A percentile compares a stretch with the other conserved stretches of the same genome.
Conservation (phyloP, 2,329 filamentous ascomycete genomes). For the Macroventuria anomochaeta region DNA sequence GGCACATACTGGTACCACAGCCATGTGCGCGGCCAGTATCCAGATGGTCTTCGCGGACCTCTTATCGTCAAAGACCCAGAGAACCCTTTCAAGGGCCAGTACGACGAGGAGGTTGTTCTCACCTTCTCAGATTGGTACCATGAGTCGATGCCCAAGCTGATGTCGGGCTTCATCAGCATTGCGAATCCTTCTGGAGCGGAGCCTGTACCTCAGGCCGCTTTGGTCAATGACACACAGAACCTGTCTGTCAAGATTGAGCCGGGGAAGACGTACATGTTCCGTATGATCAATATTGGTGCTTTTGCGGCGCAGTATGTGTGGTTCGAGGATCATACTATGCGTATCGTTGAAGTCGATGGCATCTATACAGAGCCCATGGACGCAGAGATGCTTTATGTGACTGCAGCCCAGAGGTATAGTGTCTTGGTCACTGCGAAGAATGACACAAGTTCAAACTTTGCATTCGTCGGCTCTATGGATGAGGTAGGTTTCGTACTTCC, state of each 20-base stretch:
- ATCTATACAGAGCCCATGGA: constrained; percentile 67
- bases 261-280: constrained; percentile 67
- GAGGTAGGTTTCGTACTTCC: constrained; percentile 34
- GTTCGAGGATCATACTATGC: constrained; percentile 70
- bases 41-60: constrained; percentile 72
- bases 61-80: constrained; percentile 69
- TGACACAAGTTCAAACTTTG: constrained; percentile 62
- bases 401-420: constrained; percentile 75
- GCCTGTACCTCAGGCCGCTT: constrained; percentile 68
- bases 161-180: constrained; percentile 53
- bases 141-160: constrained; percentile 58
- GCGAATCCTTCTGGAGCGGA: constrained; percentile 66
- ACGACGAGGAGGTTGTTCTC: constrained; percentile 67
- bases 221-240: constrained; percentile 68
- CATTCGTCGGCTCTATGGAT: constrained; percentile 62
- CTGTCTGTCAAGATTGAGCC: constrained; percentile 54
- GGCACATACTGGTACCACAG: constrained; percentile 73
- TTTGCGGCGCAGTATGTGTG: constrained; percentile 75
- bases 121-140: constrained; percentile 80
- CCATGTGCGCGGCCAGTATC: constrained; percentile 67
- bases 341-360: constrained; percentile 73
- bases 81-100: constrained; percentile 59
- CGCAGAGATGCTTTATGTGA: constrained; percentile 68
- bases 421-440: constrained; percentile 68
- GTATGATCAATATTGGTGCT: constrained; percentile 73